phyloP scores from a whole-genome alignment of 306 rosid species.

The Malus sylvestris region DNA sequence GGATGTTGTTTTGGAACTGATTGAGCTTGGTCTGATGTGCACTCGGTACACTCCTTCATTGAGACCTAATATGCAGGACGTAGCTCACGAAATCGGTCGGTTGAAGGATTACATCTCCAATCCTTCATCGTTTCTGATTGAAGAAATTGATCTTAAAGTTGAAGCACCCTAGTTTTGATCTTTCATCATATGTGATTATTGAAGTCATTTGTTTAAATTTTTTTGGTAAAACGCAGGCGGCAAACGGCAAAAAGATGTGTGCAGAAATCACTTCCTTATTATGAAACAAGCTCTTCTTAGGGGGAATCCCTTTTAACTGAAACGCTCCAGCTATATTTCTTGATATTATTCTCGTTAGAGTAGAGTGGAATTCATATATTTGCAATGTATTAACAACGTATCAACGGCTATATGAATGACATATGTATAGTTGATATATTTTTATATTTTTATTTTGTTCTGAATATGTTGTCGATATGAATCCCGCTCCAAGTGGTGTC shows the following conservation, averaged over 20 bases:
- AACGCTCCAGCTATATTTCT: neutral
- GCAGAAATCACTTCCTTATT: no score
- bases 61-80: constrained; percentile 74
- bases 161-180: neutral
- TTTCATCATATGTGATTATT: neutral
- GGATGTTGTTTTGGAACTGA: constrained; percentile 57
- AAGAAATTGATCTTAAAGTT: constrained; percentile 19
- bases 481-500: neutral
- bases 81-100: constrained; percentile 66
- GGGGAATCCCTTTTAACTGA: no score
- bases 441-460: no score
- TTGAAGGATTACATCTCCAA: constrained; percentile 61
- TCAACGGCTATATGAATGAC: no score
- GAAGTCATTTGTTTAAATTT: neutral
- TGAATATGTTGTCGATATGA: no score
- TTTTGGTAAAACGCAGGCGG: no score
- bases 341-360: neutral
- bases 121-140: constrained; percentile 24
- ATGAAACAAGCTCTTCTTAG: no score
- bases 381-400: no score
- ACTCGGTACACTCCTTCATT: constrained; percentile 61
- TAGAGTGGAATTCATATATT: neutral
- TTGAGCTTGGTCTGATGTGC: constrained; percentile 78
- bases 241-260: no score
- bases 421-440: no score